A percentile compares a stretch with the other conserved stretches of the same genome.
Conservation (phyloP, 164 flowering plant genomes). For the Magnolia changhungtana region DNA sequence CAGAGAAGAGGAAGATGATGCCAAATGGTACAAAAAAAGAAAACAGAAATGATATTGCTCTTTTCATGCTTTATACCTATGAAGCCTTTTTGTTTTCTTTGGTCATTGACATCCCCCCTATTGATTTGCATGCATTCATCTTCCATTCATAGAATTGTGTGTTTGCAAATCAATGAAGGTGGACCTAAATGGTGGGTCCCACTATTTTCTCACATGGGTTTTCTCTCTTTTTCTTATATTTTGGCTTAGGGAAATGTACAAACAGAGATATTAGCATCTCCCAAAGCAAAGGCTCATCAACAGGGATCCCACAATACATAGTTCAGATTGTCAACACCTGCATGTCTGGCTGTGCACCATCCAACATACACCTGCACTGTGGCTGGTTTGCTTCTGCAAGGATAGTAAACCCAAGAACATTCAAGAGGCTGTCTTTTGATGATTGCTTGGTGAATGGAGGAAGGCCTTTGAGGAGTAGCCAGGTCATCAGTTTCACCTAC, state of each 20-base stretch:
- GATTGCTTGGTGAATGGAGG: conserved; percentile 68
- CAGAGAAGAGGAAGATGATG: conserved; percentile 32
- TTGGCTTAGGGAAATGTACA: conserved; percentile 35
- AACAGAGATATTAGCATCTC: conserved; percentile 62
- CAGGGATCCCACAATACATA: conserved; percentile 60
- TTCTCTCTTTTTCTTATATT: not conserved
- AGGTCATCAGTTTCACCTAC: conserved; percentile 51
- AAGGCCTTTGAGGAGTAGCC: conserved; percentile 38
- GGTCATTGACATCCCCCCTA: not conserved
- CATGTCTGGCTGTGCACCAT: conserved; percentile 45
- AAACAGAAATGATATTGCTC: not conserved
- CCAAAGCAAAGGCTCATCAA: conserved; percentile 43
- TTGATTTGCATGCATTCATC: not conserved
- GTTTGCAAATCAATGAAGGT: not conserved
- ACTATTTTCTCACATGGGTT: not conserved
- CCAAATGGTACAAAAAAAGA: conserved; percentile 19
- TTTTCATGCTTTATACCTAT: not conserved
- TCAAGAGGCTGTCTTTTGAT: conserved; percentile 60
- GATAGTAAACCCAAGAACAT: conserved; percentile 47
- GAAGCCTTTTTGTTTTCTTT: not conserved
- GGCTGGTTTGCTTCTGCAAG: conserved; percentile 72
- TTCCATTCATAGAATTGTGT: not conserved
- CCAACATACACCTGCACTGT: conserved; percentile 61
- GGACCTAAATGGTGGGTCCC: not conserved
- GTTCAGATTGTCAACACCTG: conserved; percentile 64